These are phyloP conservation scores for Fusarium napiforme DNA, from an alignment of 2,329 filamentous ascomycete genomes.

Conservation along the genomic window DNA sequence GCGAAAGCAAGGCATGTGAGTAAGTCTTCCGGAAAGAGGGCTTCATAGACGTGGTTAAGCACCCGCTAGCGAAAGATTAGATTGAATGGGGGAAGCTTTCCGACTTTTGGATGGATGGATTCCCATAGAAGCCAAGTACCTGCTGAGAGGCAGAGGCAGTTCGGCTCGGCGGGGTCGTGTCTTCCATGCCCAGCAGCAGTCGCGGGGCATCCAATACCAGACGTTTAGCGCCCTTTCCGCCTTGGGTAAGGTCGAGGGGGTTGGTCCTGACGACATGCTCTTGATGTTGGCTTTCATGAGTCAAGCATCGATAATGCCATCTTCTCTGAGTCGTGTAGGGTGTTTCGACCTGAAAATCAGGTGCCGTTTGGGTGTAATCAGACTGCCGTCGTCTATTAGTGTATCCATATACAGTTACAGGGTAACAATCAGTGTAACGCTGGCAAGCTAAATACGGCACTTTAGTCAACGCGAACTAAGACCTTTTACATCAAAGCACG, in stretches of 20 bases:
- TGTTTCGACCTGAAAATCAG: neutral
- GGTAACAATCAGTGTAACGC: neutral
- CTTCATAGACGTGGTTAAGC: conserved; percentile 14
- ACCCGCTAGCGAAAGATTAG: conserved; percentile 17
- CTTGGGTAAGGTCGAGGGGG: conserved; percentile 15
- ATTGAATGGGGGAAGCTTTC: conserved; percentile 29
- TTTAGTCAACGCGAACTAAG: neutral
- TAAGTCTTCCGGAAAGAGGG: conserved; percentile 2
- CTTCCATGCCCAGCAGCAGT: neutral
- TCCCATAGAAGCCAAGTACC: conserved; percentile 24
- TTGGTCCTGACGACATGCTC: neutral
- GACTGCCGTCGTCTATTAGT: neutral
- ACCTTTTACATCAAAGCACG: neutral
- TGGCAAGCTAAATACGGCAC: neutral
- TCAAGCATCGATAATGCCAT: conserved; percentile 23
- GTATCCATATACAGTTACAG: neutral
- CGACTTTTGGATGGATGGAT: conserved; percentile 33
- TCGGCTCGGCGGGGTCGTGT: conserved; percentile 22
- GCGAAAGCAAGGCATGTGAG: conserved; percentile 14
- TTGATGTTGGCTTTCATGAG: conserved; percentile 12
- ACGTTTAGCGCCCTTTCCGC: conserved; percentile 25
- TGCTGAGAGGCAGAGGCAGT: conserved; percentile 7
- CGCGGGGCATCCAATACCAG: conserved; percentile 27
- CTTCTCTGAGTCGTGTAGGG: conserved; percentile 26
- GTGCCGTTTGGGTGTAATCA: neutral